phyloP scores from a whole-genome alignment of 148 eudicot genomes.

The Camellia japonica region DNA sequence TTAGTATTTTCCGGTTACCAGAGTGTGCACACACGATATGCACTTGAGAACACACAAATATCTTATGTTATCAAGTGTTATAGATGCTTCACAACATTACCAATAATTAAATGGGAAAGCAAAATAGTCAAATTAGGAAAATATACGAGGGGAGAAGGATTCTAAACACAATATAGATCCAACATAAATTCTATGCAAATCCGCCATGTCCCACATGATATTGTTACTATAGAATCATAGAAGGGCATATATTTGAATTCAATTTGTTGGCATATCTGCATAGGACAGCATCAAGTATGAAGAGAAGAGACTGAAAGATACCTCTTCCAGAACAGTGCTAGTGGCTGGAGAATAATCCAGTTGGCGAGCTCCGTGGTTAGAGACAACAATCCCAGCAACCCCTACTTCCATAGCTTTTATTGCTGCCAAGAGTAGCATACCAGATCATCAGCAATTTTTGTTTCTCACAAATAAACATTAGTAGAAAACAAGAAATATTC shows the following conservation, averaged over 20 bases:
- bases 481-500: not conserved
- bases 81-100: not conserved
- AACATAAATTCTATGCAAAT: not conserved
- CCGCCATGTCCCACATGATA: not conserved
- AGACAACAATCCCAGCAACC: slow-evolving; percentile 70
- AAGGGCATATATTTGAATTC: not conserved
- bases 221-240: not conserved
- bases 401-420: slow-evolving; percentile 62
- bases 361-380: slow-evolving; percentile 93
- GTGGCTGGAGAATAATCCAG: slow-evolving; percentile 80
- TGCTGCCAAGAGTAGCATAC: slow-evolving; percentile 47
- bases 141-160: too few species aligned
- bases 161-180: not conserved
- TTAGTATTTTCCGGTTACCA: too few species aligned
- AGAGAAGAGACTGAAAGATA: slow-evolving; percentile 5
- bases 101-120: not conserved
- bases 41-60: not conserved
- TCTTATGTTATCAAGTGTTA: not conserved
- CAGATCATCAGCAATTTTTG: not conserved
- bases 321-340: slow-evolving; percentile 78
- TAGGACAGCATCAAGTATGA: not conserved
- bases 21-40: not conserved
- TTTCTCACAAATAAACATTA: not conserved
- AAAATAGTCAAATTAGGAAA: not conserved
- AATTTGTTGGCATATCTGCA: slow-evolving; percentile 6